Evolutionary conservation across 345 rosid genomes (phyloP).

Genomic region (Turritis glabra): DNA sequence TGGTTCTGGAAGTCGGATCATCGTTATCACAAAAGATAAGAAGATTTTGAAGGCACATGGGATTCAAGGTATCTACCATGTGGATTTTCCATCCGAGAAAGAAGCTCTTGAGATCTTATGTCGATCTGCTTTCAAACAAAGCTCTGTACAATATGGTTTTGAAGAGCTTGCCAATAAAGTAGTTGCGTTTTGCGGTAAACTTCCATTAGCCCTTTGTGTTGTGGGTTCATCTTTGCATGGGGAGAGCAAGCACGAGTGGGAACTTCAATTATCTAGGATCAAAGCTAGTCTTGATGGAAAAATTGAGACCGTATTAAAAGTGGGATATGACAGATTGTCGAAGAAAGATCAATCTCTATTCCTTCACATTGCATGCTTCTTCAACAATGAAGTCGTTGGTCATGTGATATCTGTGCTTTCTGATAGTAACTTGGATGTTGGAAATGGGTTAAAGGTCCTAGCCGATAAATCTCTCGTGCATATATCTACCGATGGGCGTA

Average conservation of each 20-base stretch:
- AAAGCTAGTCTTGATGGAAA: slow-evolving; percentile 7
- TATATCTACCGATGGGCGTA: background rate
- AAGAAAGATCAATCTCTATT: slow-evolving; percentile 20
- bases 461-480: background rate
- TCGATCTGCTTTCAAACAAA: background rate
- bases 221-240: slow-evolving; percentile 21
- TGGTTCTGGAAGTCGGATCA: background rate
- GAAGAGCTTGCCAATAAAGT: background rate
- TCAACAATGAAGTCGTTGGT: background rate
- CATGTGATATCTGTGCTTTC: background rate
- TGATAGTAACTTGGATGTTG: background rate
- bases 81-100: background rate
- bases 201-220: slow-evolving; percentile 37
- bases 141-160: background rate
- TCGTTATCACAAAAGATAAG: background rate
- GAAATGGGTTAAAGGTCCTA: background rate
- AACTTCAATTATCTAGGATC: background rate
- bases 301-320: slow-evolving; percentile 4
- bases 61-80: background rate
- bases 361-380: slow-evolving; percentile 39
- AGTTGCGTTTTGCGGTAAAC: slow-evolving; percentile 1
- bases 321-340: slow-evolving; percentile 32
- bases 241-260: slow-evolving; percentile 15
- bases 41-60: background rate
- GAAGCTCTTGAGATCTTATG: slow-evolving; percentile 22